These are phyloP conservation scores for Pogostemon cablin DNA, from an alignment of 257 asterid species.

Conservation along the genomic window DNA sequence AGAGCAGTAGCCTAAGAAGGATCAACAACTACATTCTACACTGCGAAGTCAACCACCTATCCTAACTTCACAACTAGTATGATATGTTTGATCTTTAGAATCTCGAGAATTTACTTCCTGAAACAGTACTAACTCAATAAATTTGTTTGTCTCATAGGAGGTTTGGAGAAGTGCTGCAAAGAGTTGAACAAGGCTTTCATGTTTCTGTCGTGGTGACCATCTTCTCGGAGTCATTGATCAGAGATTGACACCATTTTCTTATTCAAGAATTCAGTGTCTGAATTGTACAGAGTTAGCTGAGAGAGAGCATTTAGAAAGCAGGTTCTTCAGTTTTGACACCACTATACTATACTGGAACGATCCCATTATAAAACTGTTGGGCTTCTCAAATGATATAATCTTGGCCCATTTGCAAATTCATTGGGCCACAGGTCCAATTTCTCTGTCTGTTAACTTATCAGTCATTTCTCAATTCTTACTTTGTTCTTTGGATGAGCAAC, in stretches of 20 bases:
- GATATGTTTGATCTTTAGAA: conserved; percentile 6
- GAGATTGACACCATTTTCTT: conserved; percentile 4
- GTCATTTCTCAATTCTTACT: not conserved
- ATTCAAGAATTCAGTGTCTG: conserved; percentile 9
- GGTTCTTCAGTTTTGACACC: not conserved
- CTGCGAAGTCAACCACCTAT: conserved; percentile 13
- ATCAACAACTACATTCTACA: not conserved
- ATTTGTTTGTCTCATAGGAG: conserved; percentile 48
- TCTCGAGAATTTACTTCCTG: conserved; percentile 9
- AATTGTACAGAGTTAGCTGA: not conserved
- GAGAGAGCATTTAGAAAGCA: conserved; percentile 15
- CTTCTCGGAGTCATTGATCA: conserved; percentile 36
- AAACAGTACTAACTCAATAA: conserved; percentile 29
- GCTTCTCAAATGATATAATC: not conserved
- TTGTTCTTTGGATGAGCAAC: too few relatives aligned
- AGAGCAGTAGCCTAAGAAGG: conserved; percentile 45
- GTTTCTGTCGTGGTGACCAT: conserved; percentile 41
- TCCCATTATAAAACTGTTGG: not conserved
- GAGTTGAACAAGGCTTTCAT: conserved; percentile 52
- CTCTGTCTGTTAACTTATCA: not conserved
- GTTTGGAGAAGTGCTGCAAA: conserved; percentile 41
- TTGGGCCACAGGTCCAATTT: not conserved
- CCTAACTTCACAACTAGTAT: not conserved
- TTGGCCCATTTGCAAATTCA: not conserved
- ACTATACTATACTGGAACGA: not conserved